Base-by-base conservation (phyloP, 2,329 filamentous ascomycete genomes). In the Harringtonia aguacate region DNA sequence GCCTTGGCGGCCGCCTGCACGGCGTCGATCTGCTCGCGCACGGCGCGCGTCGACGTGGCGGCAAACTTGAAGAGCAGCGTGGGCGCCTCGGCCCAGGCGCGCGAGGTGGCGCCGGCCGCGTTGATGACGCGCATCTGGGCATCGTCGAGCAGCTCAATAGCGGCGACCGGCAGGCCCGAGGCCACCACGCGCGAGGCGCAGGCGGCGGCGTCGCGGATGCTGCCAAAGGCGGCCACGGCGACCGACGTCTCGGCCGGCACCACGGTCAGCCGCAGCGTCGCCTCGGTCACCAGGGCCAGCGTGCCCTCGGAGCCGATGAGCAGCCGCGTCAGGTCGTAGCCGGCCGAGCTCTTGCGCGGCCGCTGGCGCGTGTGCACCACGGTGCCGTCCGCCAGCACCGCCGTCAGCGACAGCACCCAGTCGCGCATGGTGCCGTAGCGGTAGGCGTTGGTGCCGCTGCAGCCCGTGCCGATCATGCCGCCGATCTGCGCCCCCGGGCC, bases 371-470 rank as follows among this genome's bases (percentile, higher is more conserved):
- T 95, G 69, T 89, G 90, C 65, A 95, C 82, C 41, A 95, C 65
- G 1, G 88, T 94, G 40, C 88, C 88, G 61, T 95, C 89, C 17
- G 88, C 88, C 55, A 95, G 72, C 12, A 95, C 88, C 4, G 94
- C 86, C 0, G 88, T 95, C 52, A 95, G 65, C 43, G 77, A 84
- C 20, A 94, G 66, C 13, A 95, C 89, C 88, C 88, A 95, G 59
- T 95, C 88, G 50, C 86, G 81, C 87, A 95, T 95, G 3, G 88
- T 95, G 49, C 88, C 89, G 61, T 94, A 95, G 46, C 88, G 75
- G 66, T 94, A 94, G 15, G 88, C 82, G 60, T 95, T 95, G 14
- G 88, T 95, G 47, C 88, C 88, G 56, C 72, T 77, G 65, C 73
- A 77, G 30, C 75, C 75, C 3, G 84, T 88, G 20, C 82, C 84